These are phyloP conservation scores for Rhypophila decipiens DNA, from an alignment of 495 filamentous ascomycete species.

Conservation along the genomic window DNA sequence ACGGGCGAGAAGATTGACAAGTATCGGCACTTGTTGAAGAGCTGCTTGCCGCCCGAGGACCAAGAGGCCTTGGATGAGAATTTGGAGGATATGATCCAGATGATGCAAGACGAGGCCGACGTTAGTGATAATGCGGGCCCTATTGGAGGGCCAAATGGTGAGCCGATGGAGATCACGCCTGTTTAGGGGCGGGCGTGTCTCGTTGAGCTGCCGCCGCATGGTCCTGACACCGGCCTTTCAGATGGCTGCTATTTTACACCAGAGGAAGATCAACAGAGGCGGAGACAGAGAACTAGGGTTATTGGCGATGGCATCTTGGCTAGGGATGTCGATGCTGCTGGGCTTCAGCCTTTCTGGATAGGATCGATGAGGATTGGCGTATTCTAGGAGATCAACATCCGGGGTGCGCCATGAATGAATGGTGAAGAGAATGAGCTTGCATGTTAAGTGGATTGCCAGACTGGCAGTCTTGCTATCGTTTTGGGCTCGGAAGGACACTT, in stretches of 20 bases:
- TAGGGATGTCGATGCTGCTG: not conserved
- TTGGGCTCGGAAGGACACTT: no score
- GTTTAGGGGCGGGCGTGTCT: constrained; percentile 3
- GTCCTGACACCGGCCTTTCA: not conserved
- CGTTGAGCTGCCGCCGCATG: not conserved
- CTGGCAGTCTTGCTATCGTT: no score
- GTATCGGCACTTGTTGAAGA: constrained; percentile 39
- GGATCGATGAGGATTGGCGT: no score
- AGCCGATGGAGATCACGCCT: constrained; percentile 16
- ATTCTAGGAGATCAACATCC: no score
- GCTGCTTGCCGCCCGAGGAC: constrained; percentile 39
- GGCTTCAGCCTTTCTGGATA: no score
- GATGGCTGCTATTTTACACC: not conserved
- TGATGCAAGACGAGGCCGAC: constrained; percentile 44
- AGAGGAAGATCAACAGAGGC: no score
- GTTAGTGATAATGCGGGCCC: constrained; percentile 4
- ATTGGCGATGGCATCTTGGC: no score
- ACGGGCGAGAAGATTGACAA: constrained; percentile 43
- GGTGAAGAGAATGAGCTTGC: no score
- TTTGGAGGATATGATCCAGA: constrained; percentile 41
- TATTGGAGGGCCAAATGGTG: constrained; percentile 1
- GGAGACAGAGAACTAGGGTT: no score
- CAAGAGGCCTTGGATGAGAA: constrained; percentile 41
- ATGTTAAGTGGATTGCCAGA: no score
- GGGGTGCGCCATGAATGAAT: no score